Percentiles rank a stretch among this genome's conserved stretches.
These are phyloP conservation scores for Pleodorina starrii DNA, from an alignment of 139 green algal species.

Conservation along the genomic window DNA sequence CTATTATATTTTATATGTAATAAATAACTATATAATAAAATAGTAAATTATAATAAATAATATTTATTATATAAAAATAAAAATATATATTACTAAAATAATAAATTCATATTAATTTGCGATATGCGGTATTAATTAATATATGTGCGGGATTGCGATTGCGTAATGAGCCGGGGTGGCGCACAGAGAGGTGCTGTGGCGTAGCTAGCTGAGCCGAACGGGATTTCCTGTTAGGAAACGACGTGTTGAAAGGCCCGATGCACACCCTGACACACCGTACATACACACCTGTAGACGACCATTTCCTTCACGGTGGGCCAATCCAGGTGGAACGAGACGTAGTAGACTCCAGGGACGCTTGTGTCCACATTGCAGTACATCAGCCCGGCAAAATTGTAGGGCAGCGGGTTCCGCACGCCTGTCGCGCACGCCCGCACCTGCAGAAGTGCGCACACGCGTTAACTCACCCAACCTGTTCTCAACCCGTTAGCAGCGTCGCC, in stretches of 20 bases:
- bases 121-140: background rate
- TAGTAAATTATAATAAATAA: background rate
- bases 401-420: background rate
- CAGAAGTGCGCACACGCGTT: no score
- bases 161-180: no score
- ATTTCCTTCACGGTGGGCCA: slow-evolving; percentile 12
- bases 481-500: no score
- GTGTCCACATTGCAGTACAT: slow-evolving; percentile 21
- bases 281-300: background rate
- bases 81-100: no score
- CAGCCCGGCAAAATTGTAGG: slow-evolving; percentile 4
- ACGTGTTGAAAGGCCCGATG: no score
- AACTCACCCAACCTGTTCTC: no score
- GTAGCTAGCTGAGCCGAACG: no score
- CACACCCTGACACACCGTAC: background rate
- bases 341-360: background rate
- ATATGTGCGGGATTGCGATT: no score
- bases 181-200: no score
- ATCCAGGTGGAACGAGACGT: slow-evolving; percentile 1
- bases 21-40: background rate
- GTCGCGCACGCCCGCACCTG: background rate
- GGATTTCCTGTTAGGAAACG: no score
- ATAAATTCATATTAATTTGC: background rate
- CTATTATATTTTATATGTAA: no score
- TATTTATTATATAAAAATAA: no score